phyloP scores from a whole-genome alignment of 106 monocot genomes.

The Cymbidium sinense region DNA sequence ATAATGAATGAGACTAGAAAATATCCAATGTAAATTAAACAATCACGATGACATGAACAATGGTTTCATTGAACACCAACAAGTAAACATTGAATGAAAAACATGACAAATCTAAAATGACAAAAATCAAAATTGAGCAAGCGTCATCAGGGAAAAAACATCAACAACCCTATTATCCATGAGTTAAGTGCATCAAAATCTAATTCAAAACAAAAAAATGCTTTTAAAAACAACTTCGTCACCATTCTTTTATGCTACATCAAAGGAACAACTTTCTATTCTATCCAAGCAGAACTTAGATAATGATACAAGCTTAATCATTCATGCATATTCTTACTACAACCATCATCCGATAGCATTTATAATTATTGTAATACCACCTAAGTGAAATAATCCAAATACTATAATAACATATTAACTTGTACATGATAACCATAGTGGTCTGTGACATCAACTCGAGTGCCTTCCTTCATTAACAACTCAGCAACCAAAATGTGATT shows the following conservation, averaged over 20 bases:
- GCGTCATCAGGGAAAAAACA: too few species aligned
- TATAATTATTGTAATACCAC: neutral
- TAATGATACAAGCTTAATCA: neutral
- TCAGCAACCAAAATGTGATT: constrained; percentile 82
- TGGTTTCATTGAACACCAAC: neutral
- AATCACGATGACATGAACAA: too few species aligned
- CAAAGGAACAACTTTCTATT: too few species aligned
- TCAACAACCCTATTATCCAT: too few species aligned
- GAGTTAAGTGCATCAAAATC: too few species aligned
- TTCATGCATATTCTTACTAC: neutral
- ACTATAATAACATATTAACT: neutral
- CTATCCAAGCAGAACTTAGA: too few species aligned
- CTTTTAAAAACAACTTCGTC: neutral
- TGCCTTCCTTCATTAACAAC: constrained; percentile 84
- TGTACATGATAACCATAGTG: constrained; percentile 88
- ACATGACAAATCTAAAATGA: too few species aligned
- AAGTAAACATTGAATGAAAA: too few species aligned
- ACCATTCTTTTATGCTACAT: neutral
- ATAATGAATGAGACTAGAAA: neutral
- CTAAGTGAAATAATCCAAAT: neutral
- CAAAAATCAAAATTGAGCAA: too few species aligned
- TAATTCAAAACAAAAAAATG: neutral
- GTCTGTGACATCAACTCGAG: constrained; percentile 64
- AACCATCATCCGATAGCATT: neutral
- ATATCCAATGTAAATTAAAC: neutral